These are phyloP conservation scores for Glonium stellatum DNA, from an alignment of 495 filamentous ascomycete genomes.

Conservation along the genomic window DNA sequence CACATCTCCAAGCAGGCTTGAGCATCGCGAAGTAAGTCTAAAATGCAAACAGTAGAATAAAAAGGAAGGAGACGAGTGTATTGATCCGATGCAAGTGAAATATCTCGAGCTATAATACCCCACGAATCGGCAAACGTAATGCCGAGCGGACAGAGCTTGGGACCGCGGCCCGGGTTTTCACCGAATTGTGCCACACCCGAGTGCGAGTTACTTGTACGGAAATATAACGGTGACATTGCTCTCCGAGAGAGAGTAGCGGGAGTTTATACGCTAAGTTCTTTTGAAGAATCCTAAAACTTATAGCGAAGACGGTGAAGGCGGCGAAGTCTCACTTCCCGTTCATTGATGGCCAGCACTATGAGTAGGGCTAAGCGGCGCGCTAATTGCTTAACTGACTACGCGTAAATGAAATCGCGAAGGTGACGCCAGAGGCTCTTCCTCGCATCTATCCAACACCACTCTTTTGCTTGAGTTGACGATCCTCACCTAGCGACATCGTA, in stretches of 20 bases:
- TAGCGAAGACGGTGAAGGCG: no score
- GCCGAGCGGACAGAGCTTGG: background rate
- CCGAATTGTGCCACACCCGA: no score
- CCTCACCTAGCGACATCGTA: background rate
- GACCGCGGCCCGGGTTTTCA: constrained; percentile 11
- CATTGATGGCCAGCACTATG: no score
- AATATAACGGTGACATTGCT: no score
- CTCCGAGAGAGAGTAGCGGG: no score
- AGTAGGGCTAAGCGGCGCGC: constrained; percentile 4
- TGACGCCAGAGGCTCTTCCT: constrained; percentile 15
- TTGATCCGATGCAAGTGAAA: background rate
- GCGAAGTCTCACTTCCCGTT: no score
- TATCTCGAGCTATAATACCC: background rate
- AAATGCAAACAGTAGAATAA: background rate
- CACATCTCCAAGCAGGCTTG: constrained; percentile 34
- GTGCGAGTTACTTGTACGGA: no score
- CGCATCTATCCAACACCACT: background rate
- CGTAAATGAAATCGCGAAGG: constrained; percentile 16
- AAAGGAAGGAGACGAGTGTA: background rate
- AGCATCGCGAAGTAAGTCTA: constrained; percentile 33
- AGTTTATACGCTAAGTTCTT: no score
- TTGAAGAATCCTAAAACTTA: no score
- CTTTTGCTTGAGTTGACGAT: background rate
- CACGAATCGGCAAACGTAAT: background rate
- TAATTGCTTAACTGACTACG: constrained; percentile 17